phyloP scores from a whole-genome alignment of 2,329 filamentous ascomycete genomes.

The Colletotrichum eremochloae region DNA sequence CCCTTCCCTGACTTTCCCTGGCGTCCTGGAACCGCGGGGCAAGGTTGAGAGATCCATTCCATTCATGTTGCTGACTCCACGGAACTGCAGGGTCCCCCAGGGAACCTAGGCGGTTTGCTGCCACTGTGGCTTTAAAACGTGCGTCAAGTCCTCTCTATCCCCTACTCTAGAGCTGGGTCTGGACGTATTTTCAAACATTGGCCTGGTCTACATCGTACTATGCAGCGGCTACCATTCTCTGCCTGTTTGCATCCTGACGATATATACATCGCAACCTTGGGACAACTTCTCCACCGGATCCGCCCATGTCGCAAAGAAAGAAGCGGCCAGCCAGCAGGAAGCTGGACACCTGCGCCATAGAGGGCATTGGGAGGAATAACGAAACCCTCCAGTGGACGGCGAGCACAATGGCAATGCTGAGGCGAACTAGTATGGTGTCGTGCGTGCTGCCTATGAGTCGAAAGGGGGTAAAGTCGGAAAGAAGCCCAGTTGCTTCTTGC shows the following conservation, averaged over 20 bases:
- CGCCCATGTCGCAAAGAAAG: slow-evolving; percentile 22
- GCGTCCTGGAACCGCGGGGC: neutral
- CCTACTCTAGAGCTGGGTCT: slow-evolving; percentile 32
- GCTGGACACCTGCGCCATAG: neutral
- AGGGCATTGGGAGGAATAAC: neutral
- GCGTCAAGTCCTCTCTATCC: slow-evolving; percentile 38
- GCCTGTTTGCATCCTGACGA: slow-evolving; percentile 11
- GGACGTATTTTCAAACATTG: slow-evolving; percentile 39
- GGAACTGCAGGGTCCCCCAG: slow-evolving; percentile 30
- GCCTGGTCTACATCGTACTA: slow-evolving; percentile 13
- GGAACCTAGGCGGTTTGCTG: slow-evolving; percentile 19
- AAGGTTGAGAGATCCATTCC: slow-evolving; percentile 14
- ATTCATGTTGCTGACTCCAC: slow-evolving; percentile 21
- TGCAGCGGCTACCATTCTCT: slow-evolving; percentile 8
- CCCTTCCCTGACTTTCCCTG: slow-evolving; percentile 23
- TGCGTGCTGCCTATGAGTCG: neutral
- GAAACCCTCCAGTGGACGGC: neutral
- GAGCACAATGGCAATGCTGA: neutral
- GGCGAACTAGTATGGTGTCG: neutral
- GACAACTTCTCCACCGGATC: slow-evolving; percentile 14
- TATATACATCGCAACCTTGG: slow-evolving; percentile 12
- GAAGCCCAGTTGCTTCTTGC: neutral
- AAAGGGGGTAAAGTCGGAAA: neutral
- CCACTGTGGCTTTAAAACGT: slow-evolving; percentile 36
- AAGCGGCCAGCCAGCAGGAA: neutral